Evolutionary conservation across 192 early-diverging fungal genomes (phyloP).

Genomic region (Dissophora globulifera): DNA sequence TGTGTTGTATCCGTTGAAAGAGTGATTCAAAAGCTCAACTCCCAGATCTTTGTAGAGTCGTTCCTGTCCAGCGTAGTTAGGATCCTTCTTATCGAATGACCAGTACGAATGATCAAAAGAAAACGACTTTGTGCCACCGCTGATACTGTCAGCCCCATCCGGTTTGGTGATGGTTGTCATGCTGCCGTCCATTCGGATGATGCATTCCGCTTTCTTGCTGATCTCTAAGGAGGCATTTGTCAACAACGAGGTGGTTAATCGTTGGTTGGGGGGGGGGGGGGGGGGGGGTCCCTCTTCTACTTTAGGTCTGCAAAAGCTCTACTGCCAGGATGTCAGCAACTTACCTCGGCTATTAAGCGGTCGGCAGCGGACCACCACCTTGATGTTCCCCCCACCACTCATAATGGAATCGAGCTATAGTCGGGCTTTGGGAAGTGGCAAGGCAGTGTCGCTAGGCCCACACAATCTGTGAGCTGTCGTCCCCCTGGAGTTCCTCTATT

Average conservation of each 20-base stretch:
- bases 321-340: neutral
- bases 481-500: neutral
- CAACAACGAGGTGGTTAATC: too few relatives aligned
- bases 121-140: slow-evolving; percentile 63
- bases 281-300: too few relatives aligned
- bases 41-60: slow-evolving; percentile 82
- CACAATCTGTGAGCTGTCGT: too few relatives aligned
- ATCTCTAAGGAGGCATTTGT: slow-evolving; percentile 63
- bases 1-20: slow-evolving; percentile 91
- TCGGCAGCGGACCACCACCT: slow-evolving; percentile 83
- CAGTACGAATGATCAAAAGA: slow-evolving; percentile 92
- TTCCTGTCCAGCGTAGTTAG: slow-evolving; percentile 77
- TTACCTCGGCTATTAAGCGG: slow-evolving; percentile 79
- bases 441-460: too few relatives aligned
- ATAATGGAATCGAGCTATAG: slow-evolving; percentile 5
- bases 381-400: slow-evolving; percentile 67
- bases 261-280: too few relatives aligned
- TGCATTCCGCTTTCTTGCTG: slow-evolving; percentile 66
- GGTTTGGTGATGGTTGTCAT: slow-evolving; percentile 75
- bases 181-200: slow-evolving; percentile 78
- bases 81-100: slow-evolving; percentile 76
- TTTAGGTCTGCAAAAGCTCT: too few relatives aligned
- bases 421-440: too few relatives aligned
- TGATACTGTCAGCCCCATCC: slow-evolving; percentile 18
- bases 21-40: slow-evolving; percentile 81